Conservation (phyloP, 2,329 filamentous ascomycete genomes). For the Ramularia collo-cygni region DNA sequence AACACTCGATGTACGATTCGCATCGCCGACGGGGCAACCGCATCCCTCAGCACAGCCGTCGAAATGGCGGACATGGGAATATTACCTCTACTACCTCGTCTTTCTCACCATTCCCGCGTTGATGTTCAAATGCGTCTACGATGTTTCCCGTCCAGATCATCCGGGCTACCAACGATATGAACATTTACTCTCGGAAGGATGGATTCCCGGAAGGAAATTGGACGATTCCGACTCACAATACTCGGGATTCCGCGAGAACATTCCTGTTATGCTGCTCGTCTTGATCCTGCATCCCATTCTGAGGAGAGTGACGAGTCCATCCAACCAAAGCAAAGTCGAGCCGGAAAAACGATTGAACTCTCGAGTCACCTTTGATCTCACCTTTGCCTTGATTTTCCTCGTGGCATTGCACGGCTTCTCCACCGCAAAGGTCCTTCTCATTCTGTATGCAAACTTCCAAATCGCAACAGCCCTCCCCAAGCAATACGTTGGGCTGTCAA, state of each 20-base stretch:
- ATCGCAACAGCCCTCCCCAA: constrained; percentile 67
- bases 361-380: constrained; percentile 73
- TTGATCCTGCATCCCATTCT: constrained; percentile 72
- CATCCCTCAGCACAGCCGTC: constrained; percentile 48
- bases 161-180: constrained; percentile 73
- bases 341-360: constrained; percentile 51
- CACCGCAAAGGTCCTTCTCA: constrained; percentile 69
- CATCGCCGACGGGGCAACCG: constrained; percentile 50
- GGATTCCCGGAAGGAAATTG: constrained; percentile 88
- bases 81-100: constrained; percentile 69
- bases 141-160: constrained; percentile 81
- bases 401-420: constrained; percentile 78
- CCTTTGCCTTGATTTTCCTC: constrained; percentile 75
- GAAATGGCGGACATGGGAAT: constrained; percentile 78
- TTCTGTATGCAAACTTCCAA: constrained; percentile 75
- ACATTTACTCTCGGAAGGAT: constrained; percentile 66
- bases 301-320: too few relatives aligned
- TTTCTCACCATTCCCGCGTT: constrained; percentile 61
- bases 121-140: constrained; percentile 87
- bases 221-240: constrained; percentile 91
- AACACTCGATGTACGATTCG: constrained; percentile 65
- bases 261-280: constrained; percentile 71
- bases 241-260: constrained; percentile 71
- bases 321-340: too few relatives aligned
- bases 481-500: constrained; percentile 62